Evolutionary conservation across 805 yeast species (phyloP).

Genomic region (Isabelozyma gotoi): DNA sequence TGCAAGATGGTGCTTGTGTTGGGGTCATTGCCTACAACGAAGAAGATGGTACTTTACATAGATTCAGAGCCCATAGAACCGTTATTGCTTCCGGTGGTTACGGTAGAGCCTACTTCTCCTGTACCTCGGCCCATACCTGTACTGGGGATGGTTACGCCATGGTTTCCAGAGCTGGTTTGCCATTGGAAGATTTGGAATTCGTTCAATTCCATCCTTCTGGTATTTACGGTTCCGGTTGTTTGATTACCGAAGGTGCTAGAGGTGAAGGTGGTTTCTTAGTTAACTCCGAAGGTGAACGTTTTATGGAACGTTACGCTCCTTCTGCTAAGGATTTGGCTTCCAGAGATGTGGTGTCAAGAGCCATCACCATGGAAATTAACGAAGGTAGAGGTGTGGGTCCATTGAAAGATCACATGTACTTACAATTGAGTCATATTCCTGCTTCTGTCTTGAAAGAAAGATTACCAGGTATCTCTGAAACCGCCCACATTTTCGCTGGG

Average conservation of each 20-base stretch:
- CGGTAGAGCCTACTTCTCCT: conserved; percentile 97
- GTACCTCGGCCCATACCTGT: conserved; percentile 99
- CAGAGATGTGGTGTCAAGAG: conserved; percentile 97
- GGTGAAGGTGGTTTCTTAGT: conserved; percentile 99
- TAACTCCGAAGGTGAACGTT: conserved; percentile 97
- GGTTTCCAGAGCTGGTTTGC: conserved; percentile 98
- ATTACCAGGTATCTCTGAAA: conserved; percentile 98
- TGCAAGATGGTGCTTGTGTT: conserved; percentile 93
- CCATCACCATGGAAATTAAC: conserved; percentile 97
- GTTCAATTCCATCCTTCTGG: conserved; percentile 99
- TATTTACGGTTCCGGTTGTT: conserved; percentile 98
- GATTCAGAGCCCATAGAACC: conserved; percentile 96
- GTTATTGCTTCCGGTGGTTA: conserved; percentile 98
- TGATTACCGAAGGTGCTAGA: conserved; percentile 99
- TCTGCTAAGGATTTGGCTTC: conserved; percentile 98
- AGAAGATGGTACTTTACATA: conserved; percentile 97
- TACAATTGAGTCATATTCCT: conserved; percentile 93
- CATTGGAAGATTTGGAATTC: conserved; percentile 95
- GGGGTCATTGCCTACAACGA: conserved; percentile 98
- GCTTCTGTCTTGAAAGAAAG: conserved; percentile 89
- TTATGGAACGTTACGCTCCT: conserved; percentile 99
- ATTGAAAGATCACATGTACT: conserved; percentile 88
- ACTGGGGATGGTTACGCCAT: conserved; percentile 99
- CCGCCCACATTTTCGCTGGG: conserved; percentile 98
- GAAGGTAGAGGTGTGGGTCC: conserved; percentile 99